Conservation (phyloP, 2,329 filamentous ascomycete species). For the Colletotrichum sp. region DNA sequence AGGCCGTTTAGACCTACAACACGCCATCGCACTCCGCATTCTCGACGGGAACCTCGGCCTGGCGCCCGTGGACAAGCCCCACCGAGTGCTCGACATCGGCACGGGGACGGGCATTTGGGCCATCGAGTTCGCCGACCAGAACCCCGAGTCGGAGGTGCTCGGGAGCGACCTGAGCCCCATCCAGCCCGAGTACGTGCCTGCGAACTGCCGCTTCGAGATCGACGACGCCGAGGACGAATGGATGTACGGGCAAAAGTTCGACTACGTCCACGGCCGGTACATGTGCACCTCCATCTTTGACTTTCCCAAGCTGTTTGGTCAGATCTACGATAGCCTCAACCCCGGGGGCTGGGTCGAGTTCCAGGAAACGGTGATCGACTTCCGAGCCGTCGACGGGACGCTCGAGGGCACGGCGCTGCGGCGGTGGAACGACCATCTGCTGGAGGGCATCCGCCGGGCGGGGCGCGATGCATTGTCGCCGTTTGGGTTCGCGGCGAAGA, state of each 20-base stretch:
- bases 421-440: constrained; percentile 39
- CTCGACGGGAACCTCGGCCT: not conserved
- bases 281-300: constrained; percentile 39
- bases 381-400: constrained; percentile 63
- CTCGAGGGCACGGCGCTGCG: constrained; percentile 33
- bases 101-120: constrained; percentile 33
- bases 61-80: not conserved
- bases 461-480: constrained; percentile 44
- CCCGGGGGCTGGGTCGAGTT: constrained; percentile 43
- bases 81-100: constrained; percentile 27
- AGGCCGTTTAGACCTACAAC: constrained; percentile 45
- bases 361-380: constrained; percentile 70
- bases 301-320: constrained; percentile 34
- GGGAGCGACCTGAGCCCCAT: constrained; percentile 44
- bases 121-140: constrained; percentile 45
- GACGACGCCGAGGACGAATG: constrained; percentile 36
- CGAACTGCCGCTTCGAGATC: constrained; percentile 42
- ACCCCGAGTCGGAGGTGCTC: constrained; percentile 35
- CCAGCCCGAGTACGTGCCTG: constrained; percentile 43
- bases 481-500: constrained; percentile 36
- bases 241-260: constrained; percentile 20
- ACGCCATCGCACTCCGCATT: constrained; percentile 30
- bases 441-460: constrained; percentile 36
- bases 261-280: constrained; percentile 18
- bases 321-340: constrained; percentile 42